phyloP scores from a whole-genome alignment of 495 filamentous ascomycete species.

The Penicillium fimorum region DNA sequence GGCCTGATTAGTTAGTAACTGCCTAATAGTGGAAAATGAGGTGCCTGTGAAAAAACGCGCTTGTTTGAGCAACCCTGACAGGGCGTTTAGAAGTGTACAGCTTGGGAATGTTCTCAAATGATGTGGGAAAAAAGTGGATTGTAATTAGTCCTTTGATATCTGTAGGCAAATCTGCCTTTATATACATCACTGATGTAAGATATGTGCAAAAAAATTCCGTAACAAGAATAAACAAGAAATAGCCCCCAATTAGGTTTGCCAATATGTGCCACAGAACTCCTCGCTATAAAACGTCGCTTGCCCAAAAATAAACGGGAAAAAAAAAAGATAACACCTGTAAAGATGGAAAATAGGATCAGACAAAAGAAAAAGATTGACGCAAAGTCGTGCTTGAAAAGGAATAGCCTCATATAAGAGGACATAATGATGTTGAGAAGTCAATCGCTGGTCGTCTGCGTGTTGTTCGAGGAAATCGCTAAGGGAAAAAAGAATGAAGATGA shows the following conservation, averaged over 20 bases:
- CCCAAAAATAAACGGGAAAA: neutral
- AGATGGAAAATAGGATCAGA: neutral
- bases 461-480: neutral
- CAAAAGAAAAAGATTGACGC: conserved; percentile 2
- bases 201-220: neutral
- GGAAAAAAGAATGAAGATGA: conserved; percentile 2
- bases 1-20: neutral
- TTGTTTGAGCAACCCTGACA: neutral
- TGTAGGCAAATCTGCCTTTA: neutral
- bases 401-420: neutral
- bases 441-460: neutral
- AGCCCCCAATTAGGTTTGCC: neutral
- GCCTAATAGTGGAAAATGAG: neutral
- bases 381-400: neutral
- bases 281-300: conserved; percentile 7
- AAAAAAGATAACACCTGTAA: neutral
- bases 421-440: neutral
- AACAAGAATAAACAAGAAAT: neutral
- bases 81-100: neutral
- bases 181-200: conserved; percentile 6
- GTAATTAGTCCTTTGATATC: neutral
- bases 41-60: neutral
- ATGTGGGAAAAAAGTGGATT: neutral
- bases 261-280: conserved; percentile 4
- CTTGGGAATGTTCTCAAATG: neutral